Evolutionary conservation across 2,329 filamentous ascomycete genomes (phyloP), one percentile per base, ranked within the genome.

Genomic region (Zymoseptoria brevis): DNA sequence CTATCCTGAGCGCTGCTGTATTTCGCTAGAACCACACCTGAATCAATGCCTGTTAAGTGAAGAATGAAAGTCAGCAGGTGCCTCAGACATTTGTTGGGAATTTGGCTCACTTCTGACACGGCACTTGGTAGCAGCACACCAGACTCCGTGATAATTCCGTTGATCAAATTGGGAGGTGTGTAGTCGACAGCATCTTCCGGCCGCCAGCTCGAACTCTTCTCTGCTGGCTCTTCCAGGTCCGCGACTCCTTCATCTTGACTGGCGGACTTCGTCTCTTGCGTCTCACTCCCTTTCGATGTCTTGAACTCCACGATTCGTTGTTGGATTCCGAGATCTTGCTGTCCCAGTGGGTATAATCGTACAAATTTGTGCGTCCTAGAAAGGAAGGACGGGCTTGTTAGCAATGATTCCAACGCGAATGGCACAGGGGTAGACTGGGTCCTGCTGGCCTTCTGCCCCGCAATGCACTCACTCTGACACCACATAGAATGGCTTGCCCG

Each of bases 331-430:
- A 96, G 77, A 70, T 94, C 89, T 60, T 87, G 84, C 75, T 96
- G 90, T 63, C 87, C 85, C 21, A 94, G 77, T 1, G 93, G 90
- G 68, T 92, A 94, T 57, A 94, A 81, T 68, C 91, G 83, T 52
- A 95, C 90, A 71, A 99, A 96, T 77, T 99, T 99, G 79, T 99
- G 94, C 68, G 89, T 29, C 8, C 26, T 29, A 29, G 26, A 29
- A 29, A 29, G 5, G 7, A 8, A 29, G 26, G 26, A 8, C 26
- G 7, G 7, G 26, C 7, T 6, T 29, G 26, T 29, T 29, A 29
- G 26, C 26, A 8, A 29, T 8, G 7, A 29, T 29, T 29, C 26
- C 26, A 4, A 29, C 7, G 26, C 26, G 26, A 29, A 29, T 8
- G 26, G 26, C 26, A 29, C 26, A 29, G 26, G 26, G 26, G 26